phyloP scores from a whole-genome alignment of 495 filamentous ascomycete genomes.

The Tuber microsphaerosporum region DNA sequence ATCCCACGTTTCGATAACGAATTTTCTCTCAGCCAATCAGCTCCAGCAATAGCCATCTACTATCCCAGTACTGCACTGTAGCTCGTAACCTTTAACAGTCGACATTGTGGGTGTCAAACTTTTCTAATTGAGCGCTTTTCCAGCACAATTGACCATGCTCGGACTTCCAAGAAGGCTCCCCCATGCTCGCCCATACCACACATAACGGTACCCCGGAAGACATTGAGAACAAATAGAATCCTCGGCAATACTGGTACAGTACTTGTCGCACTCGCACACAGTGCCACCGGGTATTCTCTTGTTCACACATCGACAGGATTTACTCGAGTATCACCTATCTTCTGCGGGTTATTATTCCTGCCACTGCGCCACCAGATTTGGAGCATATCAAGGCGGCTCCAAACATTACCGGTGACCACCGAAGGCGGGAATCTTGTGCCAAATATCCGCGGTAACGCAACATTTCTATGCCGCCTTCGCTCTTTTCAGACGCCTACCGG shows the following conservation, averaged over 20 bases:
- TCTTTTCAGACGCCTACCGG: not conserved
- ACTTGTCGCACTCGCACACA: not conserved
- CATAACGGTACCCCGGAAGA: not conserved
- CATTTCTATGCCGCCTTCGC: not conserved
- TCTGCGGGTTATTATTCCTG: not conserved
- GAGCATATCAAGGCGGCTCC: not conserved
- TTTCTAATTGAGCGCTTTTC: constrained; percentile 1
- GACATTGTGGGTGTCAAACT: not conserved
- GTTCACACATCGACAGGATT: not conserved
- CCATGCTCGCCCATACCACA: not conserved
- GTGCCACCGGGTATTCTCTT: not conserved
- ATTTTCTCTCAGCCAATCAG: not conserved
- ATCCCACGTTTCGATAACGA: not conserved
- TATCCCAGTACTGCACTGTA: not conserved
- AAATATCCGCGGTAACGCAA: not conserved
- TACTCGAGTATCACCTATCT: not conserved
- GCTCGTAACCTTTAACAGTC: not conserved
- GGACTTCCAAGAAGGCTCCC: not conserved
- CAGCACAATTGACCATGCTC: not conserved
- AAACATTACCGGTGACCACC: not conserved
- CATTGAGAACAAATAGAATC: not conserved
- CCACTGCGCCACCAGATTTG: not conserved
- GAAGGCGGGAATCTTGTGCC: not conserved
- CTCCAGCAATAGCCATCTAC: not conserved
- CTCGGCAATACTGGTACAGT: not conserved